Conservation (phyloP, 2,329 filamentous ascomycete genomes). For the Sporothrix humicola region DNA sequence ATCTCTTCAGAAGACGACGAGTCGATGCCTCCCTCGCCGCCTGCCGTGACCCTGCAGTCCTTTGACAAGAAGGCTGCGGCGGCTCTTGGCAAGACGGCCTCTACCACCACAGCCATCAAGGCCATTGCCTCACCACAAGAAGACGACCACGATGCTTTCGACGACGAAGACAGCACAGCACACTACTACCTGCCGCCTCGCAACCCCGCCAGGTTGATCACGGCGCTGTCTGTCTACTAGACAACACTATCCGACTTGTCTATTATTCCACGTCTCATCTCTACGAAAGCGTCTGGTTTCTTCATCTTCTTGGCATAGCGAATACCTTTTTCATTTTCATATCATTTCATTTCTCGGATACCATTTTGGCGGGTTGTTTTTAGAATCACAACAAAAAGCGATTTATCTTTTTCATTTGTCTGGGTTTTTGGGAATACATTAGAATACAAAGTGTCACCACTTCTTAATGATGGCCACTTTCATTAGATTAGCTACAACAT, state of each 20-base stretch:
- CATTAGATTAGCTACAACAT: constrained; percentile 29
- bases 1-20: constrained; percentile 72
- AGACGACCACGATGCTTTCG: constrained; percentile 52
- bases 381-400: constrained; percentile 25
- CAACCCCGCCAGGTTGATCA: constrained; percentile 58
- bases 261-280: neutral
- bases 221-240: constrained; percentile 64
- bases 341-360: constrained; percentile 22
- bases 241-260: neutral
- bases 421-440: constrained; percentile 11
- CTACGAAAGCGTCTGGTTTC: constrained; percentile 24
- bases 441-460: constrained; percentile 35
- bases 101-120: constrained; percentile 42
- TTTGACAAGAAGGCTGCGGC: constrained; percentile 61
- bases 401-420: constrained; percentile 23
- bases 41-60: constrained; percentile 60
- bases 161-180: constrained; percentile 28
- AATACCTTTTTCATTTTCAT: constrained; percentile 24
- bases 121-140: constrained; percentile 47
- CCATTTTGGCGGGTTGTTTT: constrained; percentile 5
- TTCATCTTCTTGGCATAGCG: constrained; percentile 32
- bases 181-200: constrained; percentile 61
- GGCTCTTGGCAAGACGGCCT: neutral
- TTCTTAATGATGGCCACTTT: constrained; percentile 8
- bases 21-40: constrained; percentile 73